Evolutionary conservation across 345 rosid genomes (phyloP), one percentile per base, ranked within the genome.

Genomic region (Rhodomyrtus tomentosa): DNA sequence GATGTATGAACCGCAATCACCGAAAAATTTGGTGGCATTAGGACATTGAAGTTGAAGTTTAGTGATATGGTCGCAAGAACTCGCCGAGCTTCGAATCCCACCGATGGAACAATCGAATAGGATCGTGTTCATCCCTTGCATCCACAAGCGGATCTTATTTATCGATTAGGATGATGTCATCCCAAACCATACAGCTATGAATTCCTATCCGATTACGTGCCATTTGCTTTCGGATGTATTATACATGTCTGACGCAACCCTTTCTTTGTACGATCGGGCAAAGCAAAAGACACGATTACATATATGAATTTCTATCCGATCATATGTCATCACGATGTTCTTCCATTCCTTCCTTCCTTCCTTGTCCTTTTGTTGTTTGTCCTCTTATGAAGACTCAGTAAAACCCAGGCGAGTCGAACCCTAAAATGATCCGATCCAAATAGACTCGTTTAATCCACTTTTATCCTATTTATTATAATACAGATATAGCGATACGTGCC

Each of bases 1-100:
- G 72, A 58, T 27, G 18, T 12, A 56, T n/a, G n/a, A n/a, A 27
- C 18, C 72, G 2, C 18, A 58, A n/a, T 14, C 8, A 27, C 36
- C n/a, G 72, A 36, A 58, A 58, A 58, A 5, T 5, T 58, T 7
- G 13, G 18, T 32, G 68, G 68, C 36, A 13, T 0, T n/a, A 25
- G 62, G 29, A 56, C 25, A 0, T 27, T 25, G 1, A 25, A 11
- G 11, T 0, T 27, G 11, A 56, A 25, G 62, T 27, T 0, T 0
- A 16, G 18, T n/a, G 36, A 27, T 58, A 18, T 14, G 72, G 20
- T 0, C 2, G 72, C 9, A 5, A 3, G 20, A 58, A 3, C 2
- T 16, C 0, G 18, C 72, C 0, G 16, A 3, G 3, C 72, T 58
- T 27, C 72, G 10, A 58, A 0, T 58, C 1, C 72, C 13, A 14